Base-by-base conservation (phyloP, 2,329 filamentous ascomycete genomes). In the Talaromyces atroroseus region DNA sequence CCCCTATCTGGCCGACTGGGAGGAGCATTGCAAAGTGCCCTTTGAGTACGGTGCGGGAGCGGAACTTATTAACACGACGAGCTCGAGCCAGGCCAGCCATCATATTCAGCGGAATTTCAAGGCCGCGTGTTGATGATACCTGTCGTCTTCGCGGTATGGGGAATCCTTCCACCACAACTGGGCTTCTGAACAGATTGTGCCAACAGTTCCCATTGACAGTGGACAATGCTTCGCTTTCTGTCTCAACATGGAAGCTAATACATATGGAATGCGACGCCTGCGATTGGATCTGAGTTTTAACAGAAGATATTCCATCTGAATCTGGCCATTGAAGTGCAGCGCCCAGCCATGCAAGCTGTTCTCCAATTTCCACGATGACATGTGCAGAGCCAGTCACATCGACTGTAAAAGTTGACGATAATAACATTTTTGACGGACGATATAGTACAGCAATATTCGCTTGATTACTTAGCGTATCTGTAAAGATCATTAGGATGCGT, bases 341-440 rank as follows among this genome's bases (percentile, higher is more conserved):
- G 23, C 61, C 63, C 7, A 74, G 59, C 71, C 71, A 74, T 16
- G 68, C 67, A 40, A 74, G 47, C 54, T 72, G 67, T 57, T 74
- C 63, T 6, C 65, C 71, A 45, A 71, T 57, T 55, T 74, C 71
- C n/a, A 64, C 65, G 16, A 73, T 46, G 32, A 56, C 42, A 45
- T 60, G 42, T 18, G 36, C 55, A 48, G 55, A 53, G 6, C 55
- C 55, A 34, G 10, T 20, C 21, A 36, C 45, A 52, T 52, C 48
- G 21, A 56, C 40, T 38, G 32, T 29, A 24, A 52, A 32, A n/a
- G n/a, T 23, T 12, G 46, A 34, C 11, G 46, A n/a, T 8, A n/a
- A 45, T 2, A n/a, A n/a, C n/a, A n/a, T n/a, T n/a, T n/a, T n/a
- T n/a, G n/a, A n/a, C n/a, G n/a, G n/a, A n/a, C n/a, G n/a, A n/a